Evolutionary conservation across 2,329 filamentous ascomycete species (phyloP).

Genomic region (Fusarium tanahbumbuense): DNA sequence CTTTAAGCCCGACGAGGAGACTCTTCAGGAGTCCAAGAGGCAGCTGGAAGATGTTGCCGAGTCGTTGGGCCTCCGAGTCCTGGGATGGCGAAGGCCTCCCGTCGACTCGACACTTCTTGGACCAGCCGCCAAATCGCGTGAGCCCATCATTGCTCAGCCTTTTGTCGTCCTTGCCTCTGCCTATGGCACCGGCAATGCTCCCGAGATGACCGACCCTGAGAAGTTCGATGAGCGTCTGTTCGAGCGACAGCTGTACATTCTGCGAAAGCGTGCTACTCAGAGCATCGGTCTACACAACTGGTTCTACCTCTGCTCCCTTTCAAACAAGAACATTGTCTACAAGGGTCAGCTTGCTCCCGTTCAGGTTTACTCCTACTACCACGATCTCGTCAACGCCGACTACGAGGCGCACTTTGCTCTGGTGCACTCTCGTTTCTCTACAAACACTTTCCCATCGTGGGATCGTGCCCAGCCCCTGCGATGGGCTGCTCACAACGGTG

Average conservation of each 20-base stretch:
- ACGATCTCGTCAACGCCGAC: conserved; percentile 95
- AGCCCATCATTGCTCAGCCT: conserved; percentile 94
- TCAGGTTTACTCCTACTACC: conserved; percentile 98
- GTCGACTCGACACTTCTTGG: conserved; percentile 93
- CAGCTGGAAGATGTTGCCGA: conserved; percentile 95
- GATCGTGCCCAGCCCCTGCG: conserved; percentile 95
- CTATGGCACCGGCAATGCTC: conserved; percentile 84
- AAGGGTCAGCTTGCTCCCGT: conserved; percentile 95
- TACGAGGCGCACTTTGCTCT: conserved; percentile 97
- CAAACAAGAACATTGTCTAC: conserved; percentile 99
- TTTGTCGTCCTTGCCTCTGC: conserved; percentile 89
- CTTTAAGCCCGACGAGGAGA: conserved; percentile 95
- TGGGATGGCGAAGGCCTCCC: conserved; percentile 97
- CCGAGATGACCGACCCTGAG: conserved; percentile 80
- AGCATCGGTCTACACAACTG: conserved; percentile 96
- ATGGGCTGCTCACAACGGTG: conserved; percentile 98
- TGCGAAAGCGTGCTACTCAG: conserved; percentile 95
- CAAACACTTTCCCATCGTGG: conserved; percentile 98
- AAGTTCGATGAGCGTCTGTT: conserved; percentile 87
- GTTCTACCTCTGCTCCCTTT: conserved; percentile 98
- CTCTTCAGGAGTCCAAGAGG: conserved; percentile 87
- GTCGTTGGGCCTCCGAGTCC: conserved; percentile 85
- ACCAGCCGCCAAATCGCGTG: conserved; percentile 90
- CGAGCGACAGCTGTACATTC: conserved; percentile 91
- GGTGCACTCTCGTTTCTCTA: conserved; percentile 97